A percentile compares a stretch with the other conserved stretches of the same genome.
Conservation (phyloP, 1,139 yeast species). For the Suhomyces bribrorum region DNA sequence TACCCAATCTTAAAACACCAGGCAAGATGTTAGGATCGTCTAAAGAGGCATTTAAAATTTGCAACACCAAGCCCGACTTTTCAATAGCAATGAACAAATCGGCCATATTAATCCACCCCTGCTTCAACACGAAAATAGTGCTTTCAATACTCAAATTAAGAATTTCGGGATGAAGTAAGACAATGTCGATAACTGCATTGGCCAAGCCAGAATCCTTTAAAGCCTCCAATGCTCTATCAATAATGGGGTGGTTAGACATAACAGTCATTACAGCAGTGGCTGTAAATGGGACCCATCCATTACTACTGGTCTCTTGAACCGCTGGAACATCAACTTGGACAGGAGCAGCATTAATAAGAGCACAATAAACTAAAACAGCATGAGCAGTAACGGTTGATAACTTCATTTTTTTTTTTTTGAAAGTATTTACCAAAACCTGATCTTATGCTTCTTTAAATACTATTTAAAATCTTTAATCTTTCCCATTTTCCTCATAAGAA, state of each 20-base stretch:
- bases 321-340: not conserved
- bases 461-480: no score
- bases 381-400: constrained; percentile 13
- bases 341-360: constrained; percentile 13
- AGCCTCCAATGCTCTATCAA: constrained; percentile 26
- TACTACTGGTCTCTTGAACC: not conserved
- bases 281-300: not conserved
- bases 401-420: constrained; percentile 10
- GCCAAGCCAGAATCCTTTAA: constrained; percentile 28
- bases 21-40: constrained; percentile 32
- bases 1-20: constrained; percentile 29
- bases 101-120: constrained; percentile 25
- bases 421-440: no score
- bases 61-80: constrained; percentile 32
- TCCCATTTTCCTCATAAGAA: no score
- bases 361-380: constrained; percentile 14
- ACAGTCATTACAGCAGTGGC: constrained; percentile 9
- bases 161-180: constrained; percentile 27
- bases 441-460: no score
- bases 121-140: constrained; percentile 24
- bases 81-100: constrained; percentile 31
- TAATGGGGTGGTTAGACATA: constrained; percentile 24
- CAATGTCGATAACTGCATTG: constrained; percentile 26
- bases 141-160: constrained; percentile 26
- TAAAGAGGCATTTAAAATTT: constrained; percentile 26